Evolutionary conservation across 148 eudicot species (phyloP).

Genomic region (Silene uniflora): DNA sequence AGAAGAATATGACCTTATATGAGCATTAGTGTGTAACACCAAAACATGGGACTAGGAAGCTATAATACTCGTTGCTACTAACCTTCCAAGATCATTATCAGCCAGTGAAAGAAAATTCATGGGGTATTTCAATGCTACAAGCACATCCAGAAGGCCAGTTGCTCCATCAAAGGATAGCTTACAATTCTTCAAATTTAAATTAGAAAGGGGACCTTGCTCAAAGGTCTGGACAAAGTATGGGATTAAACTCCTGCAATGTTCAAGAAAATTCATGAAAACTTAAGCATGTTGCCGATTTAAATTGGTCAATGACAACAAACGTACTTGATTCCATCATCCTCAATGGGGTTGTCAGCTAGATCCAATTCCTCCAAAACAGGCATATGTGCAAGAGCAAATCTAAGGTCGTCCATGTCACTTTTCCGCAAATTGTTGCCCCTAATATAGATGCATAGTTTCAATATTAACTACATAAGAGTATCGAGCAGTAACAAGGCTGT

Average conservation of each 20-base stretch:
- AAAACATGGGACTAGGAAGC: neutral
- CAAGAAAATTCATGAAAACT: conserved; percentile 5
- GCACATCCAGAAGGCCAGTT: conserved; percentile 54
- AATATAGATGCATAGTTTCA: conserved; percentile 9
- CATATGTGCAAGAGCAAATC: conserved; percentile 56
- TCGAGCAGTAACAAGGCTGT: neutral
- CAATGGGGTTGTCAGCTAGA: conserved; percentile 76
- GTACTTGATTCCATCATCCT: conserved; percentile 72
- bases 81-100: conserved; percentile 89
- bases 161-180: conserved; percentile 59
- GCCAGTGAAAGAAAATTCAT: conserved; percentile 63
- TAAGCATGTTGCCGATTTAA: conserved; percentile 3
- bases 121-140: conserved; percentile 45
- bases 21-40: conserved; percentile 2
- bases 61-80: conserved; percentile 5
- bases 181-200: conserved; percentile 66
- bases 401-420: conserved; percentile 61
- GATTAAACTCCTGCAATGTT: conserved; percentile 55
- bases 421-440: conserved; percentile 61
- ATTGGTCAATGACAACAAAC: conserved; percentile 20
- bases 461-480: conserved; percentile 9
- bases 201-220: conserved; percentile 34
- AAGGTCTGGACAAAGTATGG: conserved; percentile 48
- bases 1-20: conserved; percentile 1
- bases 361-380: conserved; percentile 67